Evolutionary conservation across 169 alveolate genomes (phyloP), one percentile per base, ranked within the genome.

Genomic region (Eimeria acervulina): DNA sequence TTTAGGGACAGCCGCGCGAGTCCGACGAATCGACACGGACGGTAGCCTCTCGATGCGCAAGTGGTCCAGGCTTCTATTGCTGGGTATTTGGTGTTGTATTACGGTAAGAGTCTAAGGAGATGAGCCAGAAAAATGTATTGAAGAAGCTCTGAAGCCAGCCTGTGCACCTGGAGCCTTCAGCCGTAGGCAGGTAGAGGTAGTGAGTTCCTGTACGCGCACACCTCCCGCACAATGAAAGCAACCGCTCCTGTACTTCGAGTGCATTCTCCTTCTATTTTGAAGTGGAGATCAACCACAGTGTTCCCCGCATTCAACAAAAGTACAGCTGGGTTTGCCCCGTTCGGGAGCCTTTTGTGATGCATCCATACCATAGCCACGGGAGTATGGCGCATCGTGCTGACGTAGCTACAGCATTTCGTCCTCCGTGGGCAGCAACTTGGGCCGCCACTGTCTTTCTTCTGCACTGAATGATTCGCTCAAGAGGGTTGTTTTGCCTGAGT

Each of bases 1-100:
- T 31, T 19, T 5, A 68, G 78, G 78, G 78, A 68, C 78, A 68
- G 78, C 23, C 23, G 78, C 40, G 78, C 78, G 78, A 68, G 78
- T 31, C 44, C 40, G 78, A 2, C 78, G 78, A 68, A 68, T 68
- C 78, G 78, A 68, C 44, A 23, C 44, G 78, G 78, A 2, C 78
- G 78, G 78, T 31, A 68, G 78, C 78, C 44, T 68, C 78, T 63
- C 38, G 26, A 12, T 31, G 40, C 26, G 78, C 44, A 68, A n/a
- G 40, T 68, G 78, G 44, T 31, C 44, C 44, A 68, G 78, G 31
- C 44, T 7, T 31, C n/a, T 23, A 68, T 31, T 31, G n/a, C 26
- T 68, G 78, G 44, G 21, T 31, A 1, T 68, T 68, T 31, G 23
- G 26, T 8, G 40, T 68, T 68, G 44, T 19, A 31, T 68, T 68